Conservation (phyloP, 495 filamentous ascomycete species). For the Neurospora intermedia region DNA sequence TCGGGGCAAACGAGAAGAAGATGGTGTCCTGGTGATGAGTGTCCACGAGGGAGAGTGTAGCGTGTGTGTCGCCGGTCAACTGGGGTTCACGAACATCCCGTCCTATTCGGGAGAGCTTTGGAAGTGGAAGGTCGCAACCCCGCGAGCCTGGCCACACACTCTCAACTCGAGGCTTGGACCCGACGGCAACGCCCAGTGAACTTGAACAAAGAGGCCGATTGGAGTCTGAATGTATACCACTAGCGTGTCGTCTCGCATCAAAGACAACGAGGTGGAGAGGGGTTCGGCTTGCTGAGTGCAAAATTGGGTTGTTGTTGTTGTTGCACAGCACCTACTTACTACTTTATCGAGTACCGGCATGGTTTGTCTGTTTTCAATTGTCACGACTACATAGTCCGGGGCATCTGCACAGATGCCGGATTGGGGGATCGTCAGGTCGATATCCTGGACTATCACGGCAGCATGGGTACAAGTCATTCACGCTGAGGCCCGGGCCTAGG, state of each 20-base stretch:
- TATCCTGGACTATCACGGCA: not conserved
- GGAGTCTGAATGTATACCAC: not conserved
- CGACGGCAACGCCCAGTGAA: not conserved
- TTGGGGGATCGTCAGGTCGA: not conserved
- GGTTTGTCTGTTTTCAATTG: not conserved
- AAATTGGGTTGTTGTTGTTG: not conserved
- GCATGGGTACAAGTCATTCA: not conserved
- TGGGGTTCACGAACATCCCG: not conserved
- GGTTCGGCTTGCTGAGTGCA: not conserved
- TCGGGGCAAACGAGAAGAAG: not conserved
- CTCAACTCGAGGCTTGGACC: not conserved
- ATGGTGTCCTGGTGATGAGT: not conserved
- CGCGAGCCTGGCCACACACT: not conserved
- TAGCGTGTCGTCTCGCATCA: not conserved
- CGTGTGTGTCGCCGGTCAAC: not conserved
- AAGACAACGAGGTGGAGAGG: not conserved
- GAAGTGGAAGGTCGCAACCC: not conserved
- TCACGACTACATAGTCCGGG: not conserved
- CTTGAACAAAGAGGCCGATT: not conserved
- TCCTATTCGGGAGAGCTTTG: not conserved
- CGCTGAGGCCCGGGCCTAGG: not conserved
- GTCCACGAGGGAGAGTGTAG: not conserved
- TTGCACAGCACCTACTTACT: not conserved
- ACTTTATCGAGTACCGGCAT: not conserved
- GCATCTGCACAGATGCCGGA: not conserved